phyloP scores from a whole-genome alignment of 257 asterid genomes.

The Anisodus acutangulus region DNA sequence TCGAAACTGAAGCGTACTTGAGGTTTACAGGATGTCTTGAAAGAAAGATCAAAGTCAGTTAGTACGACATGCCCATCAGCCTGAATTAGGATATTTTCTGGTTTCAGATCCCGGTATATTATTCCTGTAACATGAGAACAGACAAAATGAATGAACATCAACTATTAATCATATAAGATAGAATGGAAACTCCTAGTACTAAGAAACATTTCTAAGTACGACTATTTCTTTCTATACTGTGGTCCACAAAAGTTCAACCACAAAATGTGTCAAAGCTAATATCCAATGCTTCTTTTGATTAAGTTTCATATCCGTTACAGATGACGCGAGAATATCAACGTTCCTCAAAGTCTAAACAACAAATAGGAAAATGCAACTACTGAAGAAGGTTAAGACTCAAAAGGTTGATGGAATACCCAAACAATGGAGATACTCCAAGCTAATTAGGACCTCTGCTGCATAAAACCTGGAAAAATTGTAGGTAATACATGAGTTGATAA shows the following conservation, averaged over 20 bases:
- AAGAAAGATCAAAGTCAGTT: conserved; percentile 91
- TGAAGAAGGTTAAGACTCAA: not conserved
- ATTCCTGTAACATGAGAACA: conserved; percentile 66
- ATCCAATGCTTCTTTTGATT: not conserved
- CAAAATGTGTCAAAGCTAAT: conserved; percentile 16
- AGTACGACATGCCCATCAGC: conserved; percentile 82
- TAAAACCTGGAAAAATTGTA: conserved; percentile 65
- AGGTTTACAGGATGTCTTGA: conserved; percentile 83
- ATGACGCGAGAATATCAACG: not conserved
- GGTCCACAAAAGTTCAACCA: not conserved
- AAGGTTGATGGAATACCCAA: conserved; percentile 58
- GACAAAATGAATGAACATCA: conserved; percentile 26
- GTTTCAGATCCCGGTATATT: conserved; percentile 91
- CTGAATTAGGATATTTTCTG: conserved; percentile 89
- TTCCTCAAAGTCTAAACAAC: not conserved
- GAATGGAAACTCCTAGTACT: conserved; percentile 4
- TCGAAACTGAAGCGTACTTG: conserved; percentile 55
- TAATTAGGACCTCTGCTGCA: conserved; percentile 91
- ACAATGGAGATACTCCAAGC: conserved; percentile 97
- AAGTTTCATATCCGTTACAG: not conserved
- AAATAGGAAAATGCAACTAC: not conserved
- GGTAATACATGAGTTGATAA: conserved; percentile 14
- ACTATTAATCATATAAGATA: not conserved
- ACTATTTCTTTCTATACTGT: not conserved
- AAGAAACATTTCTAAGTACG: not conserved